Base-by-base conservation (phyloP, 2,329 filamentous ascomycete species). In the Scedosporium aurantiacum region DNA sequence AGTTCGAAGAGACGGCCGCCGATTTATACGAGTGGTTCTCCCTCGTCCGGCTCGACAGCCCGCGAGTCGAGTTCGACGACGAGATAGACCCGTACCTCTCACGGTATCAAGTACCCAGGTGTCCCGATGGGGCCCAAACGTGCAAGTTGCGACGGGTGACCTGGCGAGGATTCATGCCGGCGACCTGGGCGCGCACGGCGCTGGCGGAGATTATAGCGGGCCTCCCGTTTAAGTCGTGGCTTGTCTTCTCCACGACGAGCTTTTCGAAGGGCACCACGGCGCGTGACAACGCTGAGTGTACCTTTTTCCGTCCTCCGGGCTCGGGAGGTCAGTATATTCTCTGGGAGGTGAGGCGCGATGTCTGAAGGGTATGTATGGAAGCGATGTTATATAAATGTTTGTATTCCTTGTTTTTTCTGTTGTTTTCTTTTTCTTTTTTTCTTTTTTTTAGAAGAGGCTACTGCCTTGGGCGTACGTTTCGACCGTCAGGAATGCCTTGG, bases 11-110 rank as follows among this genome's bases (percentile, higher is more conserved):
- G 23, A 80, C 79, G 63, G 81, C 82, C 1, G 77, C 80, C 0
- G 84, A 86, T 18, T 69, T 87, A 12, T 85, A 91, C 65, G 90
- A 94, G 73, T 94, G 88, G 86, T 69, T 93, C 0, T 85, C 85
- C 2, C 73, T 95, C n/a, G 70, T 87, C 4, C 79, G 81, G 10
- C 76, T 91, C 0, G 74, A 78, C 8, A 90, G 88, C 61, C 83
- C 86, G n/a, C 79, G 89, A 25, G 70, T 92, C 18, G 67, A 72
- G 10, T 70, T 73, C 3, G 70, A 69, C 8, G 88, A 92, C 70
- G 70, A 68, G 4, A 79, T 91, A 37, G 87, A 93, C 71, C 75
- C 82, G 0, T 89, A 87, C 68, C 74, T 94, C 2, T 88, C 84
- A 27, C 80, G 85, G 23, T 93, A 93, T 70, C 71, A 75, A 10